phyloP scores from a whole-genome alignment of 768 basidiomycete species.

The Clavaria fumosa region DNA sequence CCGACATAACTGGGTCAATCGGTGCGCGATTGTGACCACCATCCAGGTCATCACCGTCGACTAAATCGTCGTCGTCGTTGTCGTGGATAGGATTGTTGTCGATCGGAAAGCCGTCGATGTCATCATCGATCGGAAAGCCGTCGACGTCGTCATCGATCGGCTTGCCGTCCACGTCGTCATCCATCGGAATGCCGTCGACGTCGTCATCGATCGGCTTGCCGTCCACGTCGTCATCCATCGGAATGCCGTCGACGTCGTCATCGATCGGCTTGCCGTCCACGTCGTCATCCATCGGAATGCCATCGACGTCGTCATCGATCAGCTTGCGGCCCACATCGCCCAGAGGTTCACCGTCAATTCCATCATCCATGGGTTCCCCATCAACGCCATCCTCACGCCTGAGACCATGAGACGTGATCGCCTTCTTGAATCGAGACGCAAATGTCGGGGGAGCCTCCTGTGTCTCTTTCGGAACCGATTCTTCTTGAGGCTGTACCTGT shows the following conservation, averaged over 20 bases:
- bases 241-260: too few relatives aligned
- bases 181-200: constrained; percentile 28
- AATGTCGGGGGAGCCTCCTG: constrained; percentile 21
- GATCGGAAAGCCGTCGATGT: constrained; percentile 13
- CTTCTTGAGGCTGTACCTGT: constrained; percentile 14
- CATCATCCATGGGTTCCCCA: constrained; percentile 23
- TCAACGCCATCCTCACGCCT: constrained; percentile 16
- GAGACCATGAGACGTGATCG: constrained; percentile 25
- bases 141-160: too few relatives aligned
- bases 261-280: constrained; percentile 27
- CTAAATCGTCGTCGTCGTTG: too few relatives aligned
- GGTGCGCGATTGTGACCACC: too few relatives aligned
- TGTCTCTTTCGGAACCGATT: constrained; percentile 16
- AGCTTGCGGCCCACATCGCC: constrained; percentile 25
- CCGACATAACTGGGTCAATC: too few relatives aligned
- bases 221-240: constrained; percentile 33
- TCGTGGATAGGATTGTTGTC: too few relatives aligned
- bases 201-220: constrained; percentile 26
- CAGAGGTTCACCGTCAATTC: constrained; percentile 25
- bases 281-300: constrained; percentile 20
- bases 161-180: constrained; percentile 22
- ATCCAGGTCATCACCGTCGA: too few relatives aligned
- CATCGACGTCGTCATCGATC: constrained; percentile 27
- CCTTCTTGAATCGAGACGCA: constrained; percentile 54
- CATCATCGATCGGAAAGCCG: too few relatives aligned